Evolutionary conservation across 2,329 filamentous ascomycete genomes (phyloP).

Genomic region (Byssochlamys sp.): DNA sequence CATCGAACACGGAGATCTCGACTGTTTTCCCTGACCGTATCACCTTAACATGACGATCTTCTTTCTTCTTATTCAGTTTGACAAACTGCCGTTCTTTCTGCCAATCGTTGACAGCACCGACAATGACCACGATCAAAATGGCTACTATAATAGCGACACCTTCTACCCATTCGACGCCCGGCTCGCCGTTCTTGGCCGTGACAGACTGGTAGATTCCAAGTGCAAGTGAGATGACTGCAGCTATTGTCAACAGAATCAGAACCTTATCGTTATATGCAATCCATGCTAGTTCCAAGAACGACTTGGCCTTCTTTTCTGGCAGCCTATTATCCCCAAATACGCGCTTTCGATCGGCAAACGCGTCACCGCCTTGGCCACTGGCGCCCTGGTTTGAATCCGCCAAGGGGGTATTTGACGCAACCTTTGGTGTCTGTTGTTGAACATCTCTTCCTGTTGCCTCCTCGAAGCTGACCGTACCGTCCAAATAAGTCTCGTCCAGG

Average conservation of each 20-base stretch:
- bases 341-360: constrained; percentile 56
- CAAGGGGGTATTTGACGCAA: constrained; percentile 11
- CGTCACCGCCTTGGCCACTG: constrained; percentile 22
- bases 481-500: constrained; percentile 55
- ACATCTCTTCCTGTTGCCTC: constrained; percentile 39
- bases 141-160: constrained; percentile 70
- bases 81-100: constrained; percentile 75
- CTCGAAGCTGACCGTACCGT: constrained; percentile 59
- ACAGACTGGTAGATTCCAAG: constrained; percentile 67
- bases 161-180: constrained; percentile 69
- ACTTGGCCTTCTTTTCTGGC: constrained; percentile 61
- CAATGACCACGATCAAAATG: constrained; percentile 64
- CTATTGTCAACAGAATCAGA: constrained; percentile 59
- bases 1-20: constrained; percentile 60
- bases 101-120: constrained; percentile 71
- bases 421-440: constrained; percentile 17
- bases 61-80: constrained; percentile 70
- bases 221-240: constrained; percentile 63
- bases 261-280: constrained; percentile 77
- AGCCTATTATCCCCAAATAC: constrained; percentile 60
- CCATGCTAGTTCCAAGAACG: constrained; percentile 61
- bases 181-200: constrained; percentile 42
- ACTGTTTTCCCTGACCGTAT: constrained; percentile 63
- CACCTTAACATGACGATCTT: constrained; percentile 64
- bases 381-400: constrained; percentile 5